phyloP scores from a whole-genome alignment of 2,329 filamentous ascomycete genomes.

The Xylaria digitata region DNA sequence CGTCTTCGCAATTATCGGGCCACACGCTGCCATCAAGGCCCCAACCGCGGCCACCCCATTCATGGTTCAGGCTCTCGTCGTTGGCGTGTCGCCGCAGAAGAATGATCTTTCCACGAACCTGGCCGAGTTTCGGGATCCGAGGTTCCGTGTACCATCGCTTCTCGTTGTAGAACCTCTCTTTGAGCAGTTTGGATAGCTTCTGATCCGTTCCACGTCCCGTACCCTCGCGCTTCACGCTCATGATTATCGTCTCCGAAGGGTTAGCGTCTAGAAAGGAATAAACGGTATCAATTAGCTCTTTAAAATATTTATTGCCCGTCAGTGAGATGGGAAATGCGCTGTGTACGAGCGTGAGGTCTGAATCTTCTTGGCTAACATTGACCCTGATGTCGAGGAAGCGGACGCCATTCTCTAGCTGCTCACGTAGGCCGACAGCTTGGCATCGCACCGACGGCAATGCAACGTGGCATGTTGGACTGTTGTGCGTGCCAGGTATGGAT shows the following conservation, averaged over 20 bases:
- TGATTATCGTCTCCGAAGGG: constrained; percentile 83
- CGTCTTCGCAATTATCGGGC: constrained; percentile 90
- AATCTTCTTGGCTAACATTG: constrained; percentile 62
- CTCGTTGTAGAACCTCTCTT: constrained; percentile 73
- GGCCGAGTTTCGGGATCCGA: constrained; percentile 79
- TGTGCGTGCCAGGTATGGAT: constrained; percentile 95
- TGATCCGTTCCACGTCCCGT: constrained; percentile 82
- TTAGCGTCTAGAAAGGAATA: constrained; percentile 81
- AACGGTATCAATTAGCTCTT: constrained; percentile 75
- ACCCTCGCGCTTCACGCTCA: constrained; percentile 93
- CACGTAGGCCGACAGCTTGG: constrained; percentile 80
- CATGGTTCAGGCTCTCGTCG: constrained; percentile 63
- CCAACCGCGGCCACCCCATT: constrained; percentile 64
- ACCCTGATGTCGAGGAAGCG: constrained; percentile 95
- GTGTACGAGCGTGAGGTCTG: constrained; percentile 85
- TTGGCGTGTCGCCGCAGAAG: constrained; percentile 83
- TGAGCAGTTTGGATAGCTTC: constrained; percentile 79
- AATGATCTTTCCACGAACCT: constrained; percentile 84
- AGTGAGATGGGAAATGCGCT: constrained; percentile 89
- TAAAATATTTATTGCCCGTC: constrained; percentile 82
- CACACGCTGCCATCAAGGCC: constrained; percentile 74
- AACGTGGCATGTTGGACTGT: constrained; percentile 85
- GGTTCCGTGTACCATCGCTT: constrained; percentile 81
- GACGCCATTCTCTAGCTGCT: constrained; percentile 89
- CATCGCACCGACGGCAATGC: constrained; percentile 94